These are phyloP conservation scores for Dactylis glomerata DNA, from an alignment of 176 grass and related monocot genomes.

Conservation along the genomic window DNA sequence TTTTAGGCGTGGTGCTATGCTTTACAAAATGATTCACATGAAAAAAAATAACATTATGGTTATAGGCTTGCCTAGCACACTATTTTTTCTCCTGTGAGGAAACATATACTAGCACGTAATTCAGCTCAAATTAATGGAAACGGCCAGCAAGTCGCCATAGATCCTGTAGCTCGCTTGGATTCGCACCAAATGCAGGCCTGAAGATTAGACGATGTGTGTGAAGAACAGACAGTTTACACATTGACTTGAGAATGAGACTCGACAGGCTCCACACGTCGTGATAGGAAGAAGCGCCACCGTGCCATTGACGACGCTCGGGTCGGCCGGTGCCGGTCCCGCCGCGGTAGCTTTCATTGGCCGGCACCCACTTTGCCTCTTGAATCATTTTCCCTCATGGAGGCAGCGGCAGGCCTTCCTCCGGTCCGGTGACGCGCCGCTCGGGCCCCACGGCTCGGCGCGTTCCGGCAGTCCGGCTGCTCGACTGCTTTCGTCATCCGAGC, in stretches of 20 bases:
- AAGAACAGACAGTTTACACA: background rate
- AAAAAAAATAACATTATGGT: background rate
- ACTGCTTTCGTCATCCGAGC: slow-evolving; percentile 11
- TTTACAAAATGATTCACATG: background rate
- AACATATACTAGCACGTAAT: background rate
- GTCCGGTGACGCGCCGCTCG: background rate
- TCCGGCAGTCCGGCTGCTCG: background rate
- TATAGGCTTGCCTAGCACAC: slow-evolving; percentile 32
- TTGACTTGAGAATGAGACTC: background rate
- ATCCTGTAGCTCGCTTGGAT: background rate
- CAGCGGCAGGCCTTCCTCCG: slow-evolving; percentile 14
- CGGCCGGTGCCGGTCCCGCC: background rate
- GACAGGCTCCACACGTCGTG: slow-evolving; percentile 27
- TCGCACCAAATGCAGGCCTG: background rate
- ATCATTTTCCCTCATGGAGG: slow-evolving; percentile 27
- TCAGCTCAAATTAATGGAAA: background rate
- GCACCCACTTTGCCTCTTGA: slow-evolving; percentile 16
- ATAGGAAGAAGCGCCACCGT: background rate
- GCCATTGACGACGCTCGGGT: slow-evolving; percentile 19
- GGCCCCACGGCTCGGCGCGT: background rate
- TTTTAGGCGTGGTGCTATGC: slow-evolving; percentile 38
- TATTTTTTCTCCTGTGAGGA: slow-evolving; percentile 2
- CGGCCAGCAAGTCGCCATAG: background rate
- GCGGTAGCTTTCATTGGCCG: slow-evolving; percentile 31
- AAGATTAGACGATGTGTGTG: background rate